Conservation (phyloP, 257 asterid genomes). For the Solanum ossicruentum region DNA sequence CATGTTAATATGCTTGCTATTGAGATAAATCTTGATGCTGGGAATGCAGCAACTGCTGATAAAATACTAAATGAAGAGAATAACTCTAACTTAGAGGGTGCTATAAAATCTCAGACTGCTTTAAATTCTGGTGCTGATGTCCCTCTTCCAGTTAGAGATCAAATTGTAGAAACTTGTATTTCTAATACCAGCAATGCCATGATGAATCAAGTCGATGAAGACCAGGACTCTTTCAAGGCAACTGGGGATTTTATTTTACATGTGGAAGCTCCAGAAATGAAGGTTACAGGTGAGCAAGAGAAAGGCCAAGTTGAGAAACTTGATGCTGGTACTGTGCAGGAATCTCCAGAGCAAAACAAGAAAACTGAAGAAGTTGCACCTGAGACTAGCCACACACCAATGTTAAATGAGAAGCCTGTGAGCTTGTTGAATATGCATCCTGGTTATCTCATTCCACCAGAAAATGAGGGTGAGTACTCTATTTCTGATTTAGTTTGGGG, state of each 20-base stretch:
- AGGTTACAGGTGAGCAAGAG: slow-evolving; percentile 13
- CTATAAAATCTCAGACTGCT: not conserved
- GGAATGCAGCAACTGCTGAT: not conserved
- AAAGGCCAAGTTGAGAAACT: slow-evolving; percentile 22
- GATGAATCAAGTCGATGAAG: slow-evolving; percentile 9
- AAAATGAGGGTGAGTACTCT: slow-evolving; percentile 36
- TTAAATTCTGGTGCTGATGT: not conserved
- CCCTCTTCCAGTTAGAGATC: slow-evolving; percentile 9
- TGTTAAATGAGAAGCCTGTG: slow-evolving; percentile 15
- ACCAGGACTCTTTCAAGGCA: slow-evolving; percentile 8
- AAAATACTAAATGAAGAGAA: not conserved
- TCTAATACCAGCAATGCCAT: not conserved
- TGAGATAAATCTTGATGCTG: not conserved
- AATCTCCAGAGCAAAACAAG: slow-evolving; percentile 8
- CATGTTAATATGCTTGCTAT: not conserved
- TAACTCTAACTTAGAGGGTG: not conserved
- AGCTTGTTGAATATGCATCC: slow-evolving; percentile 29
- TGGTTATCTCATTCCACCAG: slow-evolving; percentile 45
- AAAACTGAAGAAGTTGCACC: slow-evolving; percentile 21
- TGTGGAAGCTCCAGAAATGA: slow-evolving; percentile 23
- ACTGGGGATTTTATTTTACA: slow-evolving; percentile 15
- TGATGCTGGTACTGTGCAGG: slow-evolving; percentile 14
- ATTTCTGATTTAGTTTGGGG: slow-evolving; percentile 93
- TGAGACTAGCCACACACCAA: slow-evolving; percentile 19
- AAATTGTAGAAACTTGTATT: not conserved